Evolutionary conservation across 2,329 filamentous ascomycete genomes (phyloP).

Genomic region (Orbilia ellipsospora): DNA sequence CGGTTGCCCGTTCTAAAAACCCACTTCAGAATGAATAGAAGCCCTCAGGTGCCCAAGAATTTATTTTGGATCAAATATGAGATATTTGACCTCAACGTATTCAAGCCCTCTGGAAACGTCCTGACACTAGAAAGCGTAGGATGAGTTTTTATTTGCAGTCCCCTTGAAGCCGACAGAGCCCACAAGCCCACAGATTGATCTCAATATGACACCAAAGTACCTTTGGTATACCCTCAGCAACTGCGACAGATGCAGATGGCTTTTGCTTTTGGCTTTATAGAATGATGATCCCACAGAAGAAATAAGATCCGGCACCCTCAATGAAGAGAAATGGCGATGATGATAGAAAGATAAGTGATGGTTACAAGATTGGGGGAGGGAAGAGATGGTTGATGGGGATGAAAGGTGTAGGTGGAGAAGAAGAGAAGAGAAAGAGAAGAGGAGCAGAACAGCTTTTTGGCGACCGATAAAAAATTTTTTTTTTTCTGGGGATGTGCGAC

Average conservation of each 20-base stretch:
- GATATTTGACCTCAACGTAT: conserved; percentile 28
- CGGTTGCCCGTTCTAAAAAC: conserved; percentile 49
- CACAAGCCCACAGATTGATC: conserved; percentile 52
- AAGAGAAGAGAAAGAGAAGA: conserved; percentile 39
- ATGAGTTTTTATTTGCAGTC: conserved; percentile 49
- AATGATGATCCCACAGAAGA: conserved; percentile 35
- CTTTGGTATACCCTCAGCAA: conserved; percentile 43
- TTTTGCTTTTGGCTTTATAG: conserved; percentile 54
- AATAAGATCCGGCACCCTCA: conserved; percentile 12
- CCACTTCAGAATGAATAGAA: conserved; percentile 44
- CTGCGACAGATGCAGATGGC: conserved; percentile 47
- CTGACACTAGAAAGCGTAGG: conserved; percentile 33
- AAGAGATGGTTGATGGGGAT: not conserved
- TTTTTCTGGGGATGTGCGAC: conserved; percentile 43
- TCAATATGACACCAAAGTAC: conserved; percentile 45
- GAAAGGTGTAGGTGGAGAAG: conserved; percentile 10
- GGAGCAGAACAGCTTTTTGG: conserved; percentile 20
- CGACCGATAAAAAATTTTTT: conserved; percentile 39
- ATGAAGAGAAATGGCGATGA: conserved; percentile 20
- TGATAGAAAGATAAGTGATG: conserved; percentile 3
- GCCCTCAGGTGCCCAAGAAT: conserved; percentile 54
- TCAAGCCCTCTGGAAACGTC: conserved; percentile 53
- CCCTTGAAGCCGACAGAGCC: conserved; percentile 55
- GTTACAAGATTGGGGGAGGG: not conserved
- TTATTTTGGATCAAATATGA: conserved; percentile 20